Percentiles rank a stretch among this genome's conserved stretches.
Conservation (phyloP, 768 basidiomycete genomes). For the Suillus plorans region DNA sequence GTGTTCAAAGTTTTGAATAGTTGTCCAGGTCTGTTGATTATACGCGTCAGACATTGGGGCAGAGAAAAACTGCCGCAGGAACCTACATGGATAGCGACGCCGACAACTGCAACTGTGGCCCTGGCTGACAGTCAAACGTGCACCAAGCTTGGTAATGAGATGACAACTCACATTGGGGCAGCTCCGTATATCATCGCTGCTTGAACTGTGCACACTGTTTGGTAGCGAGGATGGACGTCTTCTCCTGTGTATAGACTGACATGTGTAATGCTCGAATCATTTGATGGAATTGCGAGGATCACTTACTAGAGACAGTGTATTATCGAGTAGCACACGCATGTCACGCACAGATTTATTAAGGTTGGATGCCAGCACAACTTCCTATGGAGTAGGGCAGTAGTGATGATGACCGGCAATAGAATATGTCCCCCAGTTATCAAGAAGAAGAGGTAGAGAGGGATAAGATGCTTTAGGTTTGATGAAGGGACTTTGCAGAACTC, state of each 20-base stretch:
- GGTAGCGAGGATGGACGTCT: conserved; percentile 21
- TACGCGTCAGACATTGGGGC: no score
- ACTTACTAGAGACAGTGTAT: conserved; percentile 52
- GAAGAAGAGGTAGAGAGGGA: conserved; percentile 43
- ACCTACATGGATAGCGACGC: no score
- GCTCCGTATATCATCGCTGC: conserved; percentile 53
- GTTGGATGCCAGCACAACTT: conserved; percentile 47
- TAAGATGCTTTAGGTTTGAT: conserved; percentile 30
- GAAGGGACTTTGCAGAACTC: conserved; percentile 1
- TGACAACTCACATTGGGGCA: conserved; percentile 46
- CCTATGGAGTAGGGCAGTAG: conserved; percentile 44
- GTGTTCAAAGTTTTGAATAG: conserved; percentile 27
- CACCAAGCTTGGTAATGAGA: no score
- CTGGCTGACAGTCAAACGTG: no score
- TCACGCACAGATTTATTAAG: conserved; percentile 54
- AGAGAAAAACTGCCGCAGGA: no score
- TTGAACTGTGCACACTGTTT: conserved; percentile 47
- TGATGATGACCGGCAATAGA: conserved; percentile 47
- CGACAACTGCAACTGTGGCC: no score
- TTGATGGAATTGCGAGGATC: background rate
- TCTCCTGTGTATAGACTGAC: conserved; percentile 15
- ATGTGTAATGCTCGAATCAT: background rate
- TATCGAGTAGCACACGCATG: conserved; percentile 43
- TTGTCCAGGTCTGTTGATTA: conserved; percentile 35
- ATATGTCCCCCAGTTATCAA: conserved; percentile 54